Base-by-base conservation (phyloP, 2,329 filamentous ascomycete genomes). In the Ophiocordyceps sinensis region DNA sequence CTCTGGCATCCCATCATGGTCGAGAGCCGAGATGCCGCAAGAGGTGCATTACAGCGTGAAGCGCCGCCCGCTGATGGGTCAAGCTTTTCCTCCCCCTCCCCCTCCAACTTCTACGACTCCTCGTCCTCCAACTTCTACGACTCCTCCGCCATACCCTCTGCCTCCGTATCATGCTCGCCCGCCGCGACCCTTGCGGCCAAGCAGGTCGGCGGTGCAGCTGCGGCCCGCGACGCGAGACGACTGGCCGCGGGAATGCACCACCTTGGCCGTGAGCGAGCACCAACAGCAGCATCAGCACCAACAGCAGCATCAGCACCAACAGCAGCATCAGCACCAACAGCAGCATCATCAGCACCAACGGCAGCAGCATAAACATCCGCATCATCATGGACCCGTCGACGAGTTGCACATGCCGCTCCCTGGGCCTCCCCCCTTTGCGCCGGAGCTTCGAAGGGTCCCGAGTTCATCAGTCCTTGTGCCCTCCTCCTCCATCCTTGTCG, bases 401-500 rank as follows among this genome's bases (percentile, higher is more conserved):
- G 32, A 34, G 14, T 15, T 34, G 12, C 12, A 15, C 32, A 3
- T 14, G 8, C 32, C 32, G 32, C 32, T 35, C 9, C 32, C 32
- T 4, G 31, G 11, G 32, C 32, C 17, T 15, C 17, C 15, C 4
- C 17, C 36, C 2, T 36, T 31, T 7, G 37, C 35, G 26, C 4
- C 21, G 26, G 28, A 45, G 36, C 36, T 60, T 6, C 48, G 57
- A 30, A 44, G 57, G 4, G 53, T 53, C 15, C 58, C 56, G 46
- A 59, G 55, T 40, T 59, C 58, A 5, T 58, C 57, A 3, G 54
- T 50, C 13, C 43, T 60, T 4, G 53, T 53, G 1, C 37, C 41
- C 11, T 21, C 19, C 14, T 13, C 30, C 6, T 21, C 36, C 11
- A 39, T 37, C 5, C 34, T 41, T 4, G 38, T 41, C 8, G 29